These are phyloP conservation scores for Primulina eburnea DNA, from an alignment of 257 asterid species.

Conservation along the genomic window DNA sequence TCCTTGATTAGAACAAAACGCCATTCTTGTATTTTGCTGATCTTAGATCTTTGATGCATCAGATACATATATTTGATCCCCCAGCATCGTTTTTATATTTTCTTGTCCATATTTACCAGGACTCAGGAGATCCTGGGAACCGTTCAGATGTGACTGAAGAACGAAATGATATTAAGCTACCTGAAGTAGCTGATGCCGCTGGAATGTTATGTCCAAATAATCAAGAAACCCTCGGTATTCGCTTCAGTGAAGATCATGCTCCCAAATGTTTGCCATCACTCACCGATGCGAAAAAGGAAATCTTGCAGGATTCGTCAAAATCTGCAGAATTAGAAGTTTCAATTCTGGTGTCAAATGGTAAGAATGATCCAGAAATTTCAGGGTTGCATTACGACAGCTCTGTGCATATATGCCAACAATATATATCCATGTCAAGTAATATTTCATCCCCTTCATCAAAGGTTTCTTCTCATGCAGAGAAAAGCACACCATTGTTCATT, in stretches of 20 bases:
- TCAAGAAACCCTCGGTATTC: conserved; percentile 16
- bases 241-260: conserved; percentile 23
- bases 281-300: conserved; percentile 20
- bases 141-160: conserved; percentile 84
- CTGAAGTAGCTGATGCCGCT: conserved; percentile 29
- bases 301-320: conserved; percentile 28
- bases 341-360: conserved; percentile 35
- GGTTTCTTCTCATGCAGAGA: conserved; percentile 21
- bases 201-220: not conserved
- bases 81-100: not conserved
- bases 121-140: conserved; percentile 71
- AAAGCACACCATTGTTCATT: conserved; percentile 18
- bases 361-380: conserved; percentile 22
- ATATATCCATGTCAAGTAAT: not conserved
- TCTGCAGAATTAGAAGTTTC: conserved; percentile 40
- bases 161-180: conserved; percentile 48
- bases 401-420: not conserved
- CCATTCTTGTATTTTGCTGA: not conserved
- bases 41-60: not conserved
- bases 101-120: conserved; percentile 42
- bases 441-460: conserved; percentile 16
- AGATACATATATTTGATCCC: not conserved
- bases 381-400: conserved; percentile 20
- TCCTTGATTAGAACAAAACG: not conserved
- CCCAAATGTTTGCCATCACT: conserved; percentile 23